Percentiles rank a stretch among this genome's conserved stretches.
phyloP scores from a whole-genome alignment of 176 grass and related monocot species.

The Dactylis glomerata region DNA sequence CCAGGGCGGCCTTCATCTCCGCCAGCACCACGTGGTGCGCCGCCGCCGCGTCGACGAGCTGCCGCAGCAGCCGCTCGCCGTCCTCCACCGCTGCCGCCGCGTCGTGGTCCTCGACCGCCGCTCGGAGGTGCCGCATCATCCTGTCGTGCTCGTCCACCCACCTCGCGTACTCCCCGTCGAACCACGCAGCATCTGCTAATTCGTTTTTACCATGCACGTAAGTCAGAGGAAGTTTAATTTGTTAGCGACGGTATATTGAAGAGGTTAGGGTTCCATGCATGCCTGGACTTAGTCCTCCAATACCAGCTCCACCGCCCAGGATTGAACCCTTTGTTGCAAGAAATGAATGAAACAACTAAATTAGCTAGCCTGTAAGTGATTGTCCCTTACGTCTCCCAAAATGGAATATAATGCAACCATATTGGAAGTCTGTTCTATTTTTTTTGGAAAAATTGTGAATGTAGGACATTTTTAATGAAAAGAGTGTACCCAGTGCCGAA shows the following conservation, averaged over 20 bases:
- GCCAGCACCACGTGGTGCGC: conserved; percentile 43
- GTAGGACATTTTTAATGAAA: too few relatives aligned
- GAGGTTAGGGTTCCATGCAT: conserved; percentile 22
- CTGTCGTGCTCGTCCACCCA: conserved; percentile 47
- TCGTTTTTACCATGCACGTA: neutral
- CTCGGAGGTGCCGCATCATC: conserved; percentile 45
- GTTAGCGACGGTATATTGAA: neutral
- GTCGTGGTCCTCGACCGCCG: conserved; percentile 18
- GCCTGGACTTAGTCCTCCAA: conserved; percentile 49
- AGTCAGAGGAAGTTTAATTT: neutral
- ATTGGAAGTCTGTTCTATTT: neutral
- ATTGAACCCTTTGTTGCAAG: conserved; percentile 30
- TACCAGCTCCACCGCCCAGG: conserved; percentile 30
- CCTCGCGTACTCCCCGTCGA: conserved; percentile 46
- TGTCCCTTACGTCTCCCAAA: neutral
- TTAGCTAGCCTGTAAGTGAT: neutral
- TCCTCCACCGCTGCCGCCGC: neutral
- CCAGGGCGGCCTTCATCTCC: conserved; percentile 38
- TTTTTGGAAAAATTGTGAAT: neutral
- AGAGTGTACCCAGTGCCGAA: too few relatives aligned
- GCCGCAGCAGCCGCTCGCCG: conserved; percentile 38
- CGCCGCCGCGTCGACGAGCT: conserved; percentile 31
- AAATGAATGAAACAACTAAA: neutral
- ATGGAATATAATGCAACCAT: neutral
- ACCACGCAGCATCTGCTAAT: conserved; percentile 47